Base-by-base conservation (phyloP, 116 monocot species). In the Phalaenopsis hybrid region DNA sequence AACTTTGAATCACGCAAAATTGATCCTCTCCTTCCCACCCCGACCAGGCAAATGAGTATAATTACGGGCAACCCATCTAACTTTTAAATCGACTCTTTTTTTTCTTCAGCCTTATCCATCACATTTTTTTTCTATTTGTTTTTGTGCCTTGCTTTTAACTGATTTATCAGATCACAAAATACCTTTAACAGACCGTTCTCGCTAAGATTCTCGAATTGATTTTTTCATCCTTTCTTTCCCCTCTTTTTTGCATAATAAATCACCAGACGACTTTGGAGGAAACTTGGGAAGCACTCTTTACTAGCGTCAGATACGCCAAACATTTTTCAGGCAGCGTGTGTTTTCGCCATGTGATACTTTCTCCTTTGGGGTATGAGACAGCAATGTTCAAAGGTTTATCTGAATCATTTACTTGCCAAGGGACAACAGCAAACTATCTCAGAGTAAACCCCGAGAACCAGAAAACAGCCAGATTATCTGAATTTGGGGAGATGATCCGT, bases 301-400 rank as follows among this genome's bases (percentile, higher is more conserved):
- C 95, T 13, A 93, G 86, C 75, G n/a, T 92, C 16, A 82, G 85
- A 82, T 98, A 98, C 85, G 98, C 91, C 52, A 98, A 98, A 84
- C 88, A 87, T 78, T 95, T 98, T 84, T 84, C 91, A 2, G 83
- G 85, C 57, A 81, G 94, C 8, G 91, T 98, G 58, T 98, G 98
- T 87, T 98, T 98, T 74, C 90, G 91, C 6, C 95, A 95, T 82
- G 87, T 81, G 44, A 82, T 98, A 82, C 83, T 98, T 74, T 88
- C 98, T 79, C 98, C 98, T 15, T 76, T 98, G 79, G 98, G 98
- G 6, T 98, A 98, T 65, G 98, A 98, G 85, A 95, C 93, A 21
- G 98, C 98, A 44, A 68, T 98, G 75, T 98, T 98, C 79, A 93
- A 95, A 87, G 98, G 95, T 4, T 82, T 98, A n/a, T 79, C 87